Base-by-base conservation (phyloP, 176 grass and related monocot species). In the Avena eriantha region DNA sequence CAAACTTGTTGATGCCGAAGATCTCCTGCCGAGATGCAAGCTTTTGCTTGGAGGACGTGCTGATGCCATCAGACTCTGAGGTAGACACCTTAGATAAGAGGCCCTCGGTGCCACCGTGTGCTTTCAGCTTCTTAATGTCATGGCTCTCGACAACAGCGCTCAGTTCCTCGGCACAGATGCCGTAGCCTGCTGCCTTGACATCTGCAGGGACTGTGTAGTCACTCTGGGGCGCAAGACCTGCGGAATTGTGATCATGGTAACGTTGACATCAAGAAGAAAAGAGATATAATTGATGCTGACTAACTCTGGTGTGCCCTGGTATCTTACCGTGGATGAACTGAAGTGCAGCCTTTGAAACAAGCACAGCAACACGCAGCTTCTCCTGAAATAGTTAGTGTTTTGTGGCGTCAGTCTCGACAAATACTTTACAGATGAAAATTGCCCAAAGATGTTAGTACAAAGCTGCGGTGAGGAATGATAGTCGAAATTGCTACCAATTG, bases 301-400 rank as follows among this genome's bases (percentile, higher is more conserved):
- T 85, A 46, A n/a, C 31, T 29, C 46, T 80, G 0, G 39, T 14
- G 81, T 58, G 43, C 24, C 7, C 31, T 85, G 26, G 53, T 69
- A 65, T 11, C 68, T 36, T 95, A 98, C 95, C 88, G 43, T 95
- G 81, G 41, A 95, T 87, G 80, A 98, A 98, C 82, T 95, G 95
- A 76, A 98, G 90, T 73, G 95, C 93, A 83, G 95, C 95, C 94
- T 95, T 98, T 14, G 95, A 98, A 85, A 98, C 95, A 80, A 98
- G 90, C 33, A 98, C 95, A 45, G 95, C 95, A 46, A 98, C 93
- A 54, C 93, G 91, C 72, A 95, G 86, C 88, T 95, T 98, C 91
- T 98, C 95, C 95, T 98, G 93, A 60, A 92, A 88, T 34, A 41
- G 2, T 3, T 55, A 79, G 14, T 65, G 5, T 13, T 49, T 0